Evolutionary conservation across 1,284 basidiomycete genomes (phyloP).

Genomic region (Puccinia hordei): DNA sequence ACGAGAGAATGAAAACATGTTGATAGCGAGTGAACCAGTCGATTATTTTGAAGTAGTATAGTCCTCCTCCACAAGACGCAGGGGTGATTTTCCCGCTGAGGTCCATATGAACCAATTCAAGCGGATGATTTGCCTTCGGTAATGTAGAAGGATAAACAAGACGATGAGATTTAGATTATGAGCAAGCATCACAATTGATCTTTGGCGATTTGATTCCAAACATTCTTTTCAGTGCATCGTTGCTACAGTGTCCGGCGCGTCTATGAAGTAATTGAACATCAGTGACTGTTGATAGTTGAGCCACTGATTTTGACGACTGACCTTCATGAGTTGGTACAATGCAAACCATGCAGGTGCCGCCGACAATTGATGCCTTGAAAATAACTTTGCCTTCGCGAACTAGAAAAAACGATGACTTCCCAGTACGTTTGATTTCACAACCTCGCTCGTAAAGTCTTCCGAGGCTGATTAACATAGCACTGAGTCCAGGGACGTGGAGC

Average conservation of each 20-base stretch:
- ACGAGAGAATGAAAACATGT: no score
- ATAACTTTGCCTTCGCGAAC: background rate
- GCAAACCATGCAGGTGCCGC: background rate
- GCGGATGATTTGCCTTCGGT: background rate
- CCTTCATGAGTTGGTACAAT: background rate
- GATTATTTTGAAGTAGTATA: no score
- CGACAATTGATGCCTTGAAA: background rate
- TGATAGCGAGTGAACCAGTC: no score
- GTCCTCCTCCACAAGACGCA: no score
- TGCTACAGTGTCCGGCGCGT: background rate
- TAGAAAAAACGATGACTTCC: background rate
- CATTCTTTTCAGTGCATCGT: background rate
- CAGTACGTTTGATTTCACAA: background rate
- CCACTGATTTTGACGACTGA: background rate
- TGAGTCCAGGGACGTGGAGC: slow-evolving; percentile 7
- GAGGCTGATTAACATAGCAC: background rate
- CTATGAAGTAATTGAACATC: background rate
- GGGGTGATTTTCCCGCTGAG: no score
- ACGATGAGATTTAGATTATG: background rate
- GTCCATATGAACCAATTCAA: no score
- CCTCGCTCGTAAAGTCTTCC: background rate
- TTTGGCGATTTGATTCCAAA: background rate
- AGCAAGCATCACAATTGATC: slow-evolving; percentile 9
- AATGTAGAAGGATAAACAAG: background rate
- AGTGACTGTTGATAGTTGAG: background rate